Percentiles rank a stretch among this genome's conserved stretches.
These are phyloP conservation scores for Aspergillus japonicus DNA, from an alignment of 2,329 filamentous ascomycete species.

Conservation along the genomic window DNA sequence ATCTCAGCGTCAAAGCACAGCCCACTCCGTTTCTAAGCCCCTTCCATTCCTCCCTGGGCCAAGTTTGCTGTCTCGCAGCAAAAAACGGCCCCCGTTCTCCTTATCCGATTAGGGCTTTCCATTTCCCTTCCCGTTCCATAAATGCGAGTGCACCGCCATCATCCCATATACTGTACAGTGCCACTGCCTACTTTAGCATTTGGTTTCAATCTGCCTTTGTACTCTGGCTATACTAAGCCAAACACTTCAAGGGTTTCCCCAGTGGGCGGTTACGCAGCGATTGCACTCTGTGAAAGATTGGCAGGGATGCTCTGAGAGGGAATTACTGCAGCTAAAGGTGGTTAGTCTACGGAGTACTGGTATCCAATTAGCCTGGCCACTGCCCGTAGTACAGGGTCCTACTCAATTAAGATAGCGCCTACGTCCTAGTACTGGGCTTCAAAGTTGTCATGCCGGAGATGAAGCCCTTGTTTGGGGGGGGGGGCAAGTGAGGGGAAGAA, in stretches of 20 bases:
- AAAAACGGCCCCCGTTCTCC: background rate
- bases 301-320: too few relatives aligned
- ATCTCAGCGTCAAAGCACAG: background rate
- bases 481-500: background rate
- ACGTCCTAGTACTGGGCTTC: background rate
- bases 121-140: background rate
- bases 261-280: background rate
- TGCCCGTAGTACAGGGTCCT: background rate
- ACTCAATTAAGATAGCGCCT: background rate
- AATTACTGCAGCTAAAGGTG: background rate
- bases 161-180: background rate
- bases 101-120: background rate
- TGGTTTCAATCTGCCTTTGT: background rate
- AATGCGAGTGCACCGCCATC: background rate
- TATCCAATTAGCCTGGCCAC: background rate
- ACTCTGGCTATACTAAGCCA: background rate
- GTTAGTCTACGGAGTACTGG: too few relatives aligned
- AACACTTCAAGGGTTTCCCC: background rate
- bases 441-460: background rate
- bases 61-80: background rate
- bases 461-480: background rate
- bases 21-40: background rate
- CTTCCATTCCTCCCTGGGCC: background rate
- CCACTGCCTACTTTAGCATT: too few relatives aligned
- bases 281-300: background rate